phyloP scores from a whole-genome alignment of 768 basidiomycete genomes.

The Pleurotus salmoneostramineus region DNA sequence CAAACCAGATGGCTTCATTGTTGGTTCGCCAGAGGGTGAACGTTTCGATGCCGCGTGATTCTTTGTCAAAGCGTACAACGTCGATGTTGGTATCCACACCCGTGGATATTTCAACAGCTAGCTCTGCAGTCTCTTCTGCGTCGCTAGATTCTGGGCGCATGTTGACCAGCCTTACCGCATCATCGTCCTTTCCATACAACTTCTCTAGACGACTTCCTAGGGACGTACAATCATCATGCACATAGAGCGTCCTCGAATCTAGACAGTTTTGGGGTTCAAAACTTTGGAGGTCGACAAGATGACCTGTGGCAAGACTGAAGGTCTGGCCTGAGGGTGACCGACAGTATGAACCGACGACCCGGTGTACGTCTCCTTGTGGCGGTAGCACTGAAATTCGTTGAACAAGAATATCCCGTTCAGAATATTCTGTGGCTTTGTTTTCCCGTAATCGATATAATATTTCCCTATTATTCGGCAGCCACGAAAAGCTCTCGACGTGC shows the following conservation, averaged over 20 bases:
- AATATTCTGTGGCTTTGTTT: slow-evolving; percentile 22
- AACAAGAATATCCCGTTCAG: slow-evolving; percentile 23
- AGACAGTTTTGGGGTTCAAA: slow-evolving; percentile 24
- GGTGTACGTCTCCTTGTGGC: slow-evolving; percentile 10
- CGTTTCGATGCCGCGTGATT: slow-evolving; percentile 8
- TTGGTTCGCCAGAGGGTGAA: slow-evolving; percentile 25
- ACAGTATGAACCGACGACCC: slow-evolving; percentile 21
- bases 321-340: slow-evolving; percentile 28
- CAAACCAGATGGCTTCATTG: slow-evolving; percentile 31
- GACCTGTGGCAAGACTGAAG: slow-evolving; percentile 24
- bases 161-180: slow-evolving; percentile 31
- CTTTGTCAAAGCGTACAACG: slow-evolving; percentile 19
- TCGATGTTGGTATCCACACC: slow-evolving; percentile 36
- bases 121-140: slow-evolving; percentile 12
- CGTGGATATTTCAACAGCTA: slow-evolving; percentile 35
- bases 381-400: slow-evolving; percentile 18
- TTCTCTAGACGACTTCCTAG: slow-evolving; percentile 10
- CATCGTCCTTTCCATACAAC: slow-evolving; percentile 24
- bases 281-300: slow-evolving; percentile 24
- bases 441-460: slow-evolving; percentile 26
- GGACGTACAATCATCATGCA: slow-evolving; percentile 12
- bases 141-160: slow-evolving; percentile 15
- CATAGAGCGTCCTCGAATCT: slow-evolving; percentile 26
- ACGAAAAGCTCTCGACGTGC: slow-evolving; percentile 26
- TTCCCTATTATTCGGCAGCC: slow-evolving; percentile 26